Evolutionary conservation across 768 basidiomycete genomes (phyloP), one percentile per base, ranked within the genome.

Genomic region (Termitomyces sp.): DNA sequence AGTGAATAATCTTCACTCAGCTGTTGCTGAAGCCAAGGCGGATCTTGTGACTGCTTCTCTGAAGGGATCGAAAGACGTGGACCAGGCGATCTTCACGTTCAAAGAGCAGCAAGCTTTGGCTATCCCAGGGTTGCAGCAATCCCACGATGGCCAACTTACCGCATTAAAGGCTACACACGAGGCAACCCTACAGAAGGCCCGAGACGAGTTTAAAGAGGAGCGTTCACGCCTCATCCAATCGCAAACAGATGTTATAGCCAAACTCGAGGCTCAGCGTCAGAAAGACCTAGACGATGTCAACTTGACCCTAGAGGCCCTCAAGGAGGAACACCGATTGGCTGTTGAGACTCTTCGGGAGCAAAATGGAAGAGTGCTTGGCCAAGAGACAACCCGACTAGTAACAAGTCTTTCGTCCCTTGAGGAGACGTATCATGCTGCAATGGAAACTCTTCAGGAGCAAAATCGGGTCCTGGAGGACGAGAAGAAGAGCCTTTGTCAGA

Each of bases 41-140:
- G 78, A 78, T 54, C 69, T 68, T 24, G 64, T 70, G 2, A 65
- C 76, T 35, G 66, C 69, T 22, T 65, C 50, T 58, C 55, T 61
- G 66, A 56, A 70, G 68, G 64, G 66, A 71, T 51, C 76, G 64
- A 58, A 72, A 71, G 80, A 84, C 44, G 64, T 78, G 51, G 83
- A 84, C 47, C 71, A 74, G 2, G 69, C 77, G 1, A 62, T 82
- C 11, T 73, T 70, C 43, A 61, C 68, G 26, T 70, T 82, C 30
- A 77, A 79, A 64, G 79, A 82, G 63, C 79, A 83, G 58, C 83
- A 89, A 49, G 75, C 78, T 5, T 60, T 66, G 1, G 68, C 81
- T 41, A 70, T 91, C 8, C 70, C 76, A 50, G 81, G 84, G 54
- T 61, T 86, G 34, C 78, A 82, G 59, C 76, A 69, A 35, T 74